A percentile compares a stretch with the other conserved stretches of the same genome.
Evolutionary conservation across 148 eudicot genomes (phyloP).

Genomic region (Spergularia bocconei): DNA sequence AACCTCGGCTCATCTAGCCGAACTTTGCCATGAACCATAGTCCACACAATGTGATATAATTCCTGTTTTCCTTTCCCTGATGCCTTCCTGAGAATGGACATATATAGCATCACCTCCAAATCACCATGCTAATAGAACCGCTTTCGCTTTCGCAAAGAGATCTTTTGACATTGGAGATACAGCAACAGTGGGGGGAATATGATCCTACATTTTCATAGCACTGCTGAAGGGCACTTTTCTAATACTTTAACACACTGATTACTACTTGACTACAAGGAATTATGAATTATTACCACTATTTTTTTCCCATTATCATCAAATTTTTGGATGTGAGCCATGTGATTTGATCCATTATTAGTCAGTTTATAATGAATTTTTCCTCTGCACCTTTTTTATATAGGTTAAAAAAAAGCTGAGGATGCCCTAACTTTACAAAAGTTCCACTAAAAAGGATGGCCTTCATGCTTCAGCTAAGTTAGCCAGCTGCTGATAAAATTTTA

Average conservation of each 20-base stretch:
- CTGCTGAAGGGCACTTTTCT: conserved; percentile 11
- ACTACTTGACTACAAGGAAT: background rate
- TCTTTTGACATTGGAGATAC: conserved; percentile 5
- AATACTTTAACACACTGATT: background rate
- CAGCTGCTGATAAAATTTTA: conserved; percentile 24
- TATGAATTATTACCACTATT: background rate
- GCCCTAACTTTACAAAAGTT: conserved; percentile 32
- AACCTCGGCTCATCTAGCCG: too few relatives aligned
- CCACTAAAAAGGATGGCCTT: conserved; percentile 29
- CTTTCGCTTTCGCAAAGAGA: conserved; percentile 1
- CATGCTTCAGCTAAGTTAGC: conserved; percentile 23
- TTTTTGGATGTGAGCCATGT: conserved; percentile 16
- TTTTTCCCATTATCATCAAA: background rate
- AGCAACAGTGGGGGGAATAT: conserved; percentile 13
- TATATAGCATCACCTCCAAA: conserved; percentile 4
- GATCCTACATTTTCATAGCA: conserved; percentile 11
- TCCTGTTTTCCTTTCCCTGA: too few relatives aligned
- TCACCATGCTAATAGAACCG: conserved; percentile 4
- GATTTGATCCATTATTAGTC: conserved; percentile 28
- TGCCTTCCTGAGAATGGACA: conserved; percentile 9
- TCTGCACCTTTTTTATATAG: conserved; percentile 2
- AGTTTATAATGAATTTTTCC: background rate
- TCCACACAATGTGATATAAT: too few relatives aligned
- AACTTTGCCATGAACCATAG: too few relatives aligned
- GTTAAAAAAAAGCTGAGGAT: conserved; percentile 23